Conservation (phyloP, 2,329 filamentous ascomycete genomes). For the Parasarocladium wereldwijsianum region DNA sequence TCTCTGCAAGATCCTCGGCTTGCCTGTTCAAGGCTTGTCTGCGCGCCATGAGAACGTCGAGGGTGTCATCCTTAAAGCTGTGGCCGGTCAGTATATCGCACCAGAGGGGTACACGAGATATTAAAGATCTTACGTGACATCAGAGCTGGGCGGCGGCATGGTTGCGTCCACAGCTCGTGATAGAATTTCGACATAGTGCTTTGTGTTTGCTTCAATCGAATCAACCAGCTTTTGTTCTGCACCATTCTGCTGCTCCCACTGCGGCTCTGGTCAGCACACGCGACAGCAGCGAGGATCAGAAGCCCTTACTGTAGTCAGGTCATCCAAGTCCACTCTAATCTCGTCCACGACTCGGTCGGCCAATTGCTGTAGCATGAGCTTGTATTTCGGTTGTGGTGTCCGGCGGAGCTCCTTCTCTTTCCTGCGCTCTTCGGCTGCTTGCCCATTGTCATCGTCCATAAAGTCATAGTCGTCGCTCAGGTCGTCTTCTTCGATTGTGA, state of each 20-base stretch:
- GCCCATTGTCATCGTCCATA: conserved; percentile 61
- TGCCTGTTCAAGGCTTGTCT: conserved; percentile 75
- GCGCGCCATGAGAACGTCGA: conserved; percentile 93
- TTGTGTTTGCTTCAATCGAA: conserved; percentile 79
- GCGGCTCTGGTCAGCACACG: conserved; percentile 8
- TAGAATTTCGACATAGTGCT: conserved; percentile 88
- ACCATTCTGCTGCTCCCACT: conserved; percentile 64
- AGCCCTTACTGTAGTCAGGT: conserved; percentile 53
- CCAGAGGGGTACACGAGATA: background rate
- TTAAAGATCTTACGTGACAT: conserved; percentile 52
- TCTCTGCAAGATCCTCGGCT: conserved; percentile 50
- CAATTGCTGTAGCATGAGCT: conserved; percentile 72
- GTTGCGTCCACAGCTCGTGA: conserved; percentile 77
- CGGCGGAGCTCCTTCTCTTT: conserved; percentile 32
- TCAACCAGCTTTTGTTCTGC: conserved; percentile 57
- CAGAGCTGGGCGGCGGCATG: conserved; percentile 63
- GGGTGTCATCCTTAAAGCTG: conserved; percentile 91
- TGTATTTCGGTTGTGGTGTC: conserved; percentile 70
- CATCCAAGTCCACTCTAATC: conserved; percentile 78
- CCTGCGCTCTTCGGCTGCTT: conserved; percentile 31
- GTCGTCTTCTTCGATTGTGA: conserved; percentile 78
- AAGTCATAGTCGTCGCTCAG: conserved; percentile 73
- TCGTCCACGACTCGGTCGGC: conserved; percentile 67
- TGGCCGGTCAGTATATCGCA: conserved; percentile 1
- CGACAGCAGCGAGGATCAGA: no score